Evolutionary conservation across 129 eudicot species (phyloP).

Genomic region (Centrapalus pauciflorus): DNA sequence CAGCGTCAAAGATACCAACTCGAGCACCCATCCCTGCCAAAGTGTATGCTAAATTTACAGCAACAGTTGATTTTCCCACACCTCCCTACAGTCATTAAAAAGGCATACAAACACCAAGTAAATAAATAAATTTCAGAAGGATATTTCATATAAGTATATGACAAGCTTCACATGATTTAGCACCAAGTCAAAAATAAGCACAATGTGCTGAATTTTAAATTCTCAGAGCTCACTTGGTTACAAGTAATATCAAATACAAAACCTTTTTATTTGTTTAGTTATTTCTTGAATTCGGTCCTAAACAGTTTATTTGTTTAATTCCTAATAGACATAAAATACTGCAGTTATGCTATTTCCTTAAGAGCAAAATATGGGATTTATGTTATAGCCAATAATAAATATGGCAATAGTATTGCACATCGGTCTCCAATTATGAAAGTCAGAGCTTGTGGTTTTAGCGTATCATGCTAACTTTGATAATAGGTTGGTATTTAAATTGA

Average conservation of each 20-base stretch:
- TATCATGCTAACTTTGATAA: too few species aligned
- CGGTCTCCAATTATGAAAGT: too few species aligned
- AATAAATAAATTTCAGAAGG: background rate
- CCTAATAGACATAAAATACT: background rate
- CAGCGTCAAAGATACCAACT: conserved; percentile 99
- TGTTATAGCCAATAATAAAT: too few species aligned
- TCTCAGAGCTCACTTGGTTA: background rate
- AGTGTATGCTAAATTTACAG: conserved; percentile 96
- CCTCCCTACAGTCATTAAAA: conserved; percentile 66
- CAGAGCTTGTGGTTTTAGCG: too few species aligned
- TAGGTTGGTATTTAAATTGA: too few species aligned
- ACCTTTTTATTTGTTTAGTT: background rate
- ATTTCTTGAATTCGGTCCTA: background rate
- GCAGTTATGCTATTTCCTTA: too few species aligned
- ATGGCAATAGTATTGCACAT: too few species aligned
- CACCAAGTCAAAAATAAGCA: conserved; percentile 6
- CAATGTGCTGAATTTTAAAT: background rate
- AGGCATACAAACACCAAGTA: conserved; percentile 10
- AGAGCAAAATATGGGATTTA: too few species aligned
- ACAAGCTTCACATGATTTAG: background rate
- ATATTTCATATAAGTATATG: background rate
- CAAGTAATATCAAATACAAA: conserved; percentile 7
- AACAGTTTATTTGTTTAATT: background rate
- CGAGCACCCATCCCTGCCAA: conserved; percentile 99
- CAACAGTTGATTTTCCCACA: conserved; percentile 97